These are phyloP conservation scores for Naganishia kalamii DNA, from an alignment of 768 basidiomycete species.

Conservation along the genomic window DNA sequence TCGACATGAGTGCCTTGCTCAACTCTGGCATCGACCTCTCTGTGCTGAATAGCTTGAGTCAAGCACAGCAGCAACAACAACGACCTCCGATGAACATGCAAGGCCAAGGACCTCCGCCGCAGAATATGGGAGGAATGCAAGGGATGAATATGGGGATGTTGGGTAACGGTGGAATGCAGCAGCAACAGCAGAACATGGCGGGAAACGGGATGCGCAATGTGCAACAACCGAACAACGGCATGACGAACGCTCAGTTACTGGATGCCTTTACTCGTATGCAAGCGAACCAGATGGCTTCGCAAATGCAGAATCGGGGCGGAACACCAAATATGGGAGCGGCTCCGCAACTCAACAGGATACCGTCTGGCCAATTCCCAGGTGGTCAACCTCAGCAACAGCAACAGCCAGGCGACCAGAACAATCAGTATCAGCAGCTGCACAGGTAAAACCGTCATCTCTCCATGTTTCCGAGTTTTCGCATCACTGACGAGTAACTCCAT, in stretches of 20 bases:
- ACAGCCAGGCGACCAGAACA: slow-evolving; percentile 13
- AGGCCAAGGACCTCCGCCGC: background rate
- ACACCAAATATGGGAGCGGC: background rate
- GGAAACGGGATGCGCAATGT: slow-evolving; percentile 13
- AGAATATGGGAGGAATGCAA: slow-evolving; percentile 8
- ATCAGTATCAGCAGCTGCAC: slow-evolving; percentile 6
- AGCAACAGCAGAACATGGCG: background rate
- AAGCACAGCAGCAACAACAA: background rate
- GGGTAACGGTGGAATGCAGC: background rate
- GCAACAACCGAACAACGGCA: background rate
- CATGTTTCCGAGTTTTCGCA: too few relatives aligned
- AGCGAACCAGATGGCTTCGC: background rate
- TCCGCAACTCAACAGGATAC: background rate
- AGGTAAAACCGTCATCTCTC: background rate
- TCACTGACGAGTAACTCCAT: background rate
- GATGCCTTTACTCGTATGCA: background rate
- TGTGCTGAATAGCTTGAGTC: slow-evolving; percentile 9
- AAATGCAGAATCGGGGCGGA: background rate
- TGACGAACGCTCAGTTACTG: background rate
- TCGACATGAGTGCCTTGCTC: slow-evolving; percentile 4
- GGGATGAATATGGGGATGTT: slow-evolving; percentile 13
- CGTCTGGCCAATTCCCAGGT: background rate
- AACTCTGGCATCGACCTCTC: slow-evolving; percentile 4
- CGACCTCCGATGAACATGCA: slow-evolving; percentile 16
- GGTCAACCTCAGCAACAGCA: background rate